Conservation (phyloP, 495 filamentous ascomycete genomes). For the Aspergillus baeticus region DNA sequence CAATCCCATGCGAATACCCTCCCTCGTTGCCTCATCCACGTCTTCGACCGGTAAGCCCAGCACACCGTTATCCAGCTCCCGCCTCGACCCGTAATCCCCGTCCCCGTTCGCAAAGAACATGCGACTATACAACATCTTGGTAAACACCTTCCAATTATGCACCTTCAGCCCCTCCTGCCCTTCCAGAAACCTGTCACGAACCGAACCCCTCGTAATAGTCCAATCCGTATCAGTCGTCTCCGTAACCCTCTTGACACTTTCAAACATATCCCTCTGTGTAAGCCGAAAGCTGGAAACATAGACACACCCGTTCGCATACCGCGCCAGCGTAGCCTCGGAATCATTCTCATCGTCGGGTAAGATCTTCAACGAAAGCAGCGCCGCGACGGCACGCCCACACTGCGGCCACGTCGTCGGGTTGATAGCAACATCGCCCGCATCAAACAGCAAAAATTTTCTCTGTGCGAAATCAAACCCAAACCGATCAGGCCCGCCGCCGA, state of each 20-base stretch:
- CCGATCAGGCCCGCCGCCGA: constrained; percentile 21
- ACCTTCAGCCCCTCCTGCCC: constrained; percentile 38
- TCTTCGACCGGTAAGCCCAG: constrained; percentile 59
- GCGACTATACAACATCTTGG: constrained; percentile 47
- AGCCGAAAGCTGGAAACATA: constrained; percentile 47
- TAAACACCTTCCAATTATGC: constrained; percentile 34
- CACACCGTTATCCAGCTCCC: constrained; percentile 44
- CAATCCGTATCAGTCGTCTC: constrained; percentile 55
- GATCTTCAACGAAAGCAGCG: constrained; percentile 40
- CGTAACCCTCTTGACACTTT: constrained; percentile 50
- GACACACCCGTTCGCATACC: constrained; percentile 39
- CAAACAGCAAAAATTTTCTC: constrained; percentile 39
- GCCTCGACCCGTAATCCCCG: constrained; percentile 38
- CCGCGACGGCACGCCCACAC: constrained; percentile 44
- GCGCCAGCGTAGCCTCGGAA: constrained; percentile 23
- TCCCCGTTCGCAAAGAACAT: constrained; percentile 49
- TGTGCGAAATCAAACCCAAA: constrained; percentile 49
- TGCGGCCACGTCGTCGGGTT: constrained; percentile 44
- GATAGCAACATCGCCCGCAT: constrained; percentile 44
- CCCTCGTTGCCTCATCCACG: constrained; percentile 52
- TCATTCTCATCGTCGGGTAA: constrained; percentile 43
- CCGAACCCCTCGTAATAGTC: constrained; percentile 46
- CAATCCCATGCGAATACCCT: not conserved
- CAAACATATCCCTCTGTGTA: constrained; percentile 53
- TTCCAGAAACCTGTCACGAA: constrained; percentile 40